phyloP scores from a whole-genome alignment of 1,284 basidiomycete genomes.

The Naganishia sp. region DNA sequence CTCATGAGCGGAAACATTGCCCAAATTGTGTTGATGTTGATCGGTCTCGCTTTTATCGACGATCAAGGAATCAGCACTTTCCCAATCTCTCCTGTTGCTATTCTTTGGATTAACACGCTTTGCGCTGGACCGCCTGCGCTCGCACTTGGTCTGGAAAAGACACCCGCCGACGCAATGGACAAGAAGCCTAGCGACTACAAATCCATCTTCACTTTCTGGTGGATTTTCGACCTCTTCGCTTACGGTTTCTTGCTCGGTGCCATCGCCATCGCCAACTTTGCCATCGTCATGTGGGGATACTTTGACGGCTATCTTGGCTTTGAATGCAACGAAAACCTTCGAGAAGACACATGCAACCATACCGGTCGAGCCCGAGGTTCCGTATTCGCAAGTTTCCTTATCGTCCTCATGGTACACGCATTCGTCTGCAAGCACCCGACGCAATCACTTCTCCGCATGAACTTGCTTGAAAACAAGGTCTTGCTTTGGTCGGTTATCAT shows the following conservation, averaged over 20 bases:
- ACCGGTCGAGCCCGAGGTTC: constrained; percentile 63
- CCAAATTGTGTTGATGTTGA: constrained; percentile 62
- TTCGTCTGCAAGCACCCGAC: constrained; percentile 54
- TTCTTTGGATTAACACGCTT: constrained; percentile 61
- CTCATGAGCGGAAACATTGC: constrained; percentile 63
- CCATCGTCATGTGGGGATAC: constrained; percentile 62
- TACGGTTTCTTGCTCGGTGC: constrained; percentile 68
- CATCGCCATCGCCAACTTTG: constrained; percentile 60
- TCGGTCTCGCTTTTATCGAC: constrained; percentile 70
- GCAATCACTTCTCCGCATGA: constrained; percentile 55
- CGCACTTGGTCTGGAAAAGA: constrained; percentile 63
- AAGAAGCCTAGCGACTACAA: constrained; percentile 59
- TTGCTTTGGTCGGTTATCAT: constrained; percentile 57
- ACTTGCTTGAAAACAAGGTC: constrained; percentile 60
- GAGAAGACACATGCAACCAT: constrained; percentile 37
- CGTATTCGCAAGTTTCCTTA: constrained; percentile 60
- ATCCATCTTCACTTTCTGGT: constrained; percentile 59
- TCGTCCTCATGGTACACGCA: constrained; percentile 56
- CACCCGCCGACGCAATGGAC: constrained; percentile 63
- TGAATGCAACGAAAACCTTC: constrained; percentile 58
- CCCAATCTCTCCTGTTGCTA: constrained; percentile 66
- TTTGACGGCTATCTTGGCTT: constrained; percentile 57
- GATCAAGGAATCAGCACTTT: constrained; percentile 62
- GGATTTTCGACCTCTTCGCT: constrained; percentile 61
- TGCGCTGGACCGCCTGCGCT: constrained; percentile 63